Conservation (phyloP, 371 early-diverging fungal species). For the Mucor mucedo region DNA sequence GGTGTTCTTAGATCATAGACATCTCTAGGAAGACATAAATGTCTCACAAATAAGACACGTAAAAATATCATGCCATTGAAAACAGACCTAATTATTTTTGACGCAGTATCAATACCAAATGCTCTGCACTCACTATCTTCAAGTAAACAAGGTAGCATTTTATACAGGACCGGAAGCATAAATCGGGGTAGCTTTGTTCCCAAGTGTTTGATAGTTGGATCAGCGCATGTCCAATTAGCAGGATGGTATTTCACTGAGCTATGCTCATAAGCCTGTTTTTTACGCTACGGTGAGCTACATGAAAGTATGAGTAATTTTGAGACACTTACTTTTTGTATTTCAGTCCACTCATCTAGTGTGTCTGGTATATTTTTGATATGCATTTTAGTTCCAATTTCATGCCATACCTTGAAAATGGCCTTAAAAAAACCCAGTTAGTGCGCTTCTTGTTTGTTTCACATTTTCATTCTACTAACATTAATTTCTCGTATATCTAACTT, state of each 20-base stretch:
- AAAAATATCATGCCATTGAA: conserved; percentile 17
- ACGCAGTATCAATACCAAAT: conserved; percentile 24
- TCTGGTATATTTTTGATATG: conserved; percentile 58
- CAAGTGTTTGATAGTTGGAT: conserved; percentile 30
- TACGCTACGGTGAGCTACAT: neutral
- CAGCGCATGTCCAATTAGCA: conserved; percentile 32
- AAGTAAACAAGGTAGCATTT: conserved; percentile 28
- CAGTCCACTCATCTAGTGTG: conserved; percentile 43
- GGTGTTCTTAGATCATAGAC: conserved; percentile 30
- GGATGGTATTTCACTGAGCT: conserved; percentile 29
- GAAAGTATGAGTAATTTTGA: neutral
- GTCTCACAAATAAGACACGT: conserved; percentile 26
- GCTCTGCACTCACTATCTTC: conserved; percentile 28
- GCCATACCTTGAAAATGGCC: conserved; percentile 52
- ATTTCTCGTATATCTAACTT: conserved; percentile 46
- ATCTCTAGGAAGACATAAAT: conserved; percentile 28
- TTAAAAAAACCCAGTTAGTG: conserved; percentile 1
- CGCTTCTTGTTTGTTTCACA: neutral
- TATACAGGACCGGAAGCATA: conserved; percentile 24
- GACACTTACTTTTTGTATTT: conserved; percentile 31
- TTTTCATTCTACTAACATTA: conserved; percentile 35
- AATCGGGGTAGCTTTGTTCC: conserved; percentile 19
- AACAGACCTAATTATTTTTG: neutral
- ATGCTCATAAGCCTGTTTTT: conserved; percentile 10
- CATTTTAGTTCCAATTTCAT: conserved; percentile 44